These are phyloP conservation scores for Boletus subcaerulescens DNA, from an alignment of 768 basidiomycete genomes.

Conservation along the genomic window DNA sequence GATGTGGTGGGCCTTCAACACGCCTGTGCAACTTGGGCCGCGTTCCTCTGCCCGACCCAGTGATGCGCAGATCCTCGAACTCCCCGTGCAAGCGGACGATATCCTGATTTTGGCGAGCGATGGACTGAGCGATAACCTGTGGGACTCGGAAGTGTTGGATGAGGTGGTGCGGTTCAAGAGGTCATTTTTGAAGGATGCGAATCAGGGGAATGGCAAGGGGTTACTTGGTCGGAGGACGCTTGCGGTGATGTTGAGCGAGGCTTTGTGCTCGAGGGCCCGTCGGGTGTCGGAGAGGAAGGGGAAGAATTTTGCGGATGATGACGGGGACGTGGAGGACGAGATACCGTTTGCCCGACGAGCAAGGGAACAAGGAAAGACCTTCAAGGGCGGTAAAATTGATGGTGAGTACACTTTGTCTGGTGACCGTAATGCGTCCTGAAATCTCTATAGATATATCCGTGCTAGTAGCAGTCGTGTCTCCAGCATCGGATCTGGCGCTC, in stretches of 20 bases:
- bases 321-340: conserved; percentile 41
- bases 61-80: conserved; percentile 65
- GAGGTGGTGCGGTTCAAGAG: conserved; percentile 64
- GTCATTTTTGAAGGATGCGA: conserved; percentile 30
- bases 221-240: conserved; percentile 51
- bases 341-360: conserved; percentile 86
- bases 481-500: conserved; percentile 30
- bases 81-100: conserved; percentile 69
- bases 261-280: conserved; percentile 74
- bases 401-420: conserved; percentile 42
- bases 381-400: conserved; percentile 82
- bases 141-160: conserved; percentile 85
- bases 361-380: conserved; percentile 65
- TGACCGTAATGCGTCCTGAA: not conserved
- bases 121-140: conserved; percentile 82
- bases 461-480: conserved; percentile 61
- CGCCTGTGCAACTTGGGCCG: conserved; percentile 64
- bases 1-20: conserved; percentile 88
- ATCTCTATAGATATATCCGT: conserved; percentile 56
- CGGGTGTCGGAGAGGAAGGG: conserved; percentile 56
- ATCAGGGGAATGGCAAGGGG: conserved; percentile 14
- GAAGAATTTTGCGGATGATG: conserved; percentile 21
- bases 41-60: conserved; percentile 57
- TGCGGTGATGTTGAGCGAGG: conserved; percentile 73
- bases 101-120: conserved; percentile 81